Percentiles rank a stretch among this genome's conserved stretches.
Evolutionary conservation across 2,329 filamentous ascomycete species (phyloP).

Genomic region (Bimuria novae-zelandiae): DNA sequence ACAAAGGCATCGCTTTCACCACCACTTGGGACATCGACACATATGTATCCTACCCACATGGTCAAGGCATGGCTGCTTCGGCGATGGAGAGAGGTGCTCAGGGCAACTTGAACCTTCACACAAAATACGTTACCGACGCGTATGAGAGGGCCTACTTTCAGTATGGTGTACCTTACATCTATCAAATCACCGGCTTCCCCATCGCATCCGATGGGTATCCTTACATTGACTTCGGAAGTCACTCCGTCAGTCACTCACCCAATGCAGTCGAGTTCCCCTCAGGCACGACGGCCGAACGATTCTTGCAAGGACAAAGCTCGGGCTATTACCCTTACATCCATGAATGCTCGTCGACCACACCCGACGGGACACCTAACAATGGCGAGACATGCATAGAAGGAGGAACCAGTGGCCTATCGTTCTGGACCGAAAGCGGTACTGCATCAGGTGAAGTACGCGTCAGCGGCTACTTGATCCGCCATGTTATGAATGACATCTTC

Average conservation of each 20-base stretch:
- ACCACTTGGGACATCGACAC: slow-evolving; percentile 14
- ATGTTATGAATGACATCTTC: slow-evolving; percentile 4
- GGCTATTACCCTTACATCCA: slow-evolving; percentile 6
- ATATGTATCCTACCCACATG: slow-evolving; percentile 11
- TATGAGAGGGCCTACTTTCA: slow-evolving; percentile 13
- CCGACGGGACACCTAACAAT: slow-evolving; percentile 7
- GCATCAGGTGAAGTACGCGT: slow-evolving; percentile 10
- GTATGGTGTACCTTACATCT: slow-evolving; percentile 11
- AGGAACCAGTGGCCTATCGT: slow-evolving; percentile 12
- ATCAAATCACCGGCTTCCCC: slow-evolving; percentile 9
- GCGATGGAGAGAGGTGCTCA: slow-evolving; percentile 8
- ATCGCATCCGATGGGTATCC: slow-evolving; percentile 6
- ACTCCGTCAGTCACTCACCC: slow-evolving; percentile 11
- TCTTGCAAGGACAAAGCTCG: not conserved
- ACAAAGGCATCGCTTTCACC: slow-evolving; percentile 11
- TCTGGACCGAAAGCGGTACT: slow-evolving; percentile 7
- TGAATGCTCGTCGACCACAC: not conserved
- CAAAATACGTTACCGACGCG: slow-evolving; percentile 10
- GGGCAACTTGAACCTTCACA: slow-evolving; percentile 11
- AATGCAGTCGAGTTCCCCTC: slow-evolving; percentile 11
- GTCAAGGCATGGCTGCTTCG: slow-evolving; percentile 12
- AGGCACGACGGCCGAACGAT: slow-evolving; percentile 2
- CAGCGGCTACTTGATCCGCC: slow-evolving; percentile 6
- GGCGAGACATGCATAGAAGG: slow-evolving; percentile 3
- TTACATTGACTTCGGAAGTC: slow-evolving; percentile 11